phyloP scores from a whole-genome alignment of 2,329 filamentous ascomycete genomes.

The Colletotrichum falcatum region DNA sequence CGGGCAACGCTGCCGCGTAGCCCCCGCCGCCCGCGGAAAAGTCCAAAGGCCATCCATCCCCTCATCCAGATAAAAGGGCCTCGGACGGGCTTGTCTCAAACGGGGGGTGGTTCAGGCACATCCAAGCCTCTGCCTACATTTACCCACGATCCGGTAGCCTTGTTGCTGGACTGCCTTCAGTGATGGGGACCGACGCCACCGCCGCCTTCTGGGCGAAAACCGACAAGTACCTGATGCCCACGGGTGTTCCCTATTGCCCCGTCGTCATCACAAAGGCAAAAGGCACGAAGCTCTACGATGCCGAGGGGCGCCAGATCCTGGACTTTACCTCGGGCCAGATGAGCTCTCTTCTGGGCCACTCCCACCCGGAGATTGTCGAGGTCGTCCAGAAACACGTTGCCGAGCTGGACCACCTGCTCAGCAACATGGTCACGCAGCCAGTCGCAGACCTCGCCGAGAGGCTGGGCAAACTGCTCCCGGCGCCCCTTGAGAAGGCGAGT shows the following conservation, averaged over 20 bases:
- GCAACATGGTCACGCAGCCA: slow-evolving; percentile 66
- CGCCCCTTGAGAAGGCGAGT: slow-evolving; percentile 57
- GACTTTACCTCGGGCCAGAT: slow-evolving; percentile 72
- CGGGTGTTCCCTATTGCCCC: slow-evolving; percentile 54
- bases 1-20: slow-evolving; percentile 12
- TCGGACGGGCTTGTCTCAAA: not conserved
- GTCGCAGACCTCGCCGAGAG: slow-evolving; percentile 65
- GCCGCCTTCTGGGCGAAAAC: slow-evolving; percentile 50
- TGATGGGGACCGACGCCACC: slow-evolving; percentile 36
- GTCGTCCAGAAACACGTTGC: slow-evolving; percentile 60
- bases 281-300: slow-evolving; percentile 60
- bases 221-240: slow-evolving; percentile 56
- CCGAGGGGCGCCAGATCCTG: slow-evolving; percentile 58
- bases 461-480: slow-evolving; percentile 59
- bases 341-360: slow-evolving; percentile 68
- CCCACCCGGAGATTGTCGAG: slow-evolving; percentile 67
- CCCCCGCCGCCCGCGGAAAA: slow-evolving; percentile 34
- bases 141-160: not conserved
- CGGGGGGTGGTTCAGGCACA: accelerated
- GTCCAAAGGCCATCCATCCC: not conserved
- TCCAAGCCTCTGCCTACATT: not conserved
- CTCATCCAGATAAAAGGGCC: slow-evolving; percentile 21
- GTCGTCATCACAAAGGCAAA: slow-evolving; percentile 58
- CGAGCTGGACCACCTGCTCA: slow-evolving; percentile 68
- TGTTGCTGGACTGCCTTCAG: not conserved